Evolutionary conservation across 495 filamentous ascomycete species (phyloP), one percentile per base, ranked within the genome.

Genomic region (Aspergillus heteromorphus): DNA sequence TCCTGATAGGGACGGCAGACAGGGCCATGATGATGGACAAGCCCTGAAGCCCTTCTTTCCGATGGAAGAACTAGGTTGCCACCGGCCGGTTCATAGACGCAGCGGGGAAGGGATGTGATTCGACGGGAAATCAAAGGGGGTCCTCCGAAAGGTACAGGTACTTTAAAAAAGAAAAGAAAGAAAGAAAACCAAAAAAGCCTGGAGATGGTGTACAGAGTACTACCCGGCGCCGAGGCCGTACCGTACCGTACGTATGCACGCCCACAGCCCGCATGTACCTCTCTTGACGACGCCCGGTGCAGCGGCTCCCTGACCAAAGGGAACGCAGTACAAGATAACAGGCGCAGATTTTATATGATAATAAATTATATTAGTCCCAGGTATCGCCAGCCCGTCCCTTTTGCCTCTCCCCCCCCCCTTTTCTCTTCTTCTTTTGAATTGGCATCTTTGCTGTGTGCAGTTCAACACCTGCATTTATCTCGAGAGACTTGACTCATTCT

Each of bases 331-430:
- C n/a, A 53, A 40, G 54, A 60, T 60, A 60, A 56, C 52, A 45
- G 48, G 21, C 38, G 16, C 43, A 36, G 31, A 49, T 49, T 49
- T 48, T 49, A 47, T 41, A 58, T 47, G 23, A 51, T 48, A 40
- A 57, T 55, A 47, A 67, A 67, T 67, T 60, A 71, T 63, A 62
- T 58, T 42, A 58, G 20, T 51, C 23, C 38, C 38, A 47, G 60
- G 59, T 65, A 62, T 64, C 62, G 62, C 58, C 62, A 64, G 59
- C 61, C 61, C 65, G 58, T 56, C 61, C 40, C 19, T 42, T 45
- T 43, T 25, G 16, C 36, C 45, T 20, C 50, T 53, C 27, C 40
- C 36, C 45, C 16, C 50, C 49, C 27, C 40, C 38, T 49, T 34
- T 11, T 40, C 41, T 40, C 36, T 55, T 27, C 49, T 21, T 48